A percentile compares a stretch with the other conserved stretches of the same genome.
phyloP scores from a whole-genome alignment of 495 filamentous ascomycete genomes.

The Sphaerosporella brunnea region DNA sequence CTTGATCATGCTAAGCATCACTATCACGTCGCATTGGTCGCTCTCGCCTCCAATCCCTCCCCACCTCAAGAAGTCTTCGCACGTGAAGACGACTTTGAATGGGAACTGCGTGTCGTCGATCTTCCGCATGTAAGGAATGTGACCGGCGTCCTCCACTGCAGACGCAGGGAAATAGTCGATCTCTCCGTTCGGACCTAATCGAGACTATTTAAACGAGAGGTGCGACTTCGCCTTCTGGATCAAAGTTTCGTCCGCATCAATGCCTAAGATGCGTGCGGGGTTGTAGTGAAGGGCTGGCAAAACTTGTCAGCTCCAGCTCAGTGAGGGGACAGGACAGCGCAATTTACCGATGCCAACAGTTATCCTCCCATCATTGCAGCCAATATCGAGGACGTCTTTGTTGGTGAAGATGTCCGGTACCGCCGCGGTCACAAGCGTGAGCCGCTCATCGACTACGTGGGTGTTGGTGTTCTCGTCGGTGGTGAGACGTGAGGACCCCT shows the following conservation, averaged over 20 bases:
- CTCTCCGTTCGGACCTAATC: conserved; percentile 8
- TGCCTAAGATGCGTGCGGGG: conserved; percentile 25
- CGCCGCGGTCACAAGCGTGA: conserved; percentile 18
- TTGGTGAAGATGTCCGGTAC: conserved; percentile 23
- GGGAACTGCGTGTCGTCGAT: conserved; percentile 9
- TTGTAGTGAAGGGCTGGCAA: conserved; percentile 26
- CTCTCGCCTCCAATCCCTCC: conserved; percentile 5
- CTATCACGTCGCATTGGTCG: conserved; percentile 26
- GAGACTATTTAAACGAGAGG: conserved; percentile 25
- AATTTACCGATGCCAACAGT: conserved; percentile 27
- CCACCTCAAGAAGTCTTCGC: conserved; percentile 18
- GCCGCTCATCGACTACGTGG: conserved; percentile 28
- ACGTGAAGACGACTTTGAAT: conserved; percentile 22
- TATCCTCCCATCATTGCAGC: conserved; percentile 29
- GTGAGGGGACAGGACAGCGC: neutral
- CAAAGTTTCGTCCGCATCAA: conserved; percentile 28
- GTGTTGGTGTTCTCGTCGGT: conserved; percentile 19
- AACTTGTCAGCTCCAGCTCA: neutral
- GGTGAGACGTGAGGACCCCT: conserved; percentile 19
- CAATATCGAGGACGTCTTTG: conserved; percentile 27
- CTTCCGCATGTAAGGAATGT: conserved; percentile 13
- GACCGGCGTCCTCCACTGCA: conserved; percentile 25
- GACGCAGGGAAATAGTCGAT: conserved; percentile 29
- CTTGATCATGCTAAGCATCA: conserved; percentile 30
- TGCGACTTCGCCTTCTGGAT: conserved; percentile 26